Percentiles rank a stretch among this genome's conserved stretches.
These are phyloP conservation scores for Malania oleifera DNA, from an alignment of 164 flowering plant genomes.

Conservation along the genomic window DNA sequence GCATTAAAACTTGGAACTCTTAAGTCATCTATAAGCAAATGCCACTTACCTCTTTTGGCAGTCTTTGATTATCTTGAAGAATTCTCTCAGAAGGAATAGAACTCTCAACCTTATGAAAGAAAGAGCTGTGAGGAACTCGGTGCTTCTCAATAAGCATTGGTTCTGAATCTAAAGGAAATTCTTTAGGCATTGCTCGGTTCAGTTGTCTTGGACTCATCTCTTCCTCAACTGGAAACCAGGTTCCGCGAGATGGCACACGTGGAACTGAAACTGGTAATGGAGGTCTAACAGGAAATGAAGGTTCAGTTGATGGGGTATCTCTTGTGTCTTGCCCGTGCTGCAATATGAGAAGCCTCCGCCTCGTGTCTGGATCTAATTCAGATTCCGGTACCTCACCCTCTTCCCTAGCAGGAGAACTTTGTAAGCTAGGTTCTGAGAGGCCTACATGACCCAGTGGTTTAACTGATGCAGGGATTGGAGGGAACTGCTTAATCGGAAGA, in stretches of 20 bases:
- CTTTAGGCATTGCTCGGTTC: constrained; percentile 44
- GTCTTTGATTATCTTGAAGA: constrained; percentile 49
- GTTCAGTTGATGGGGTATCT: constrained; percentile 55
- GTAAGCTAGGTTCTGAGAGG: constrained; percentile 56
- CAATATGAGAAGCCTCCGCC: constrained; percentile 92
- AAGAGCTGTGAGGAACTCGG: constrained; percentile 44
- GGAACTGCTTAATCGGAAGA: constrained; percentile 37
- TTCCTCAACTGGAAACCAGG: constrained; percentile 68
- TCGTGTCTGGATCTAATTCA: constrained; percentile 96
- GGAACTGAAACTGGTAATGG: constrained; percentile 54
- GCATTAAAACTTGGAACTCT: background rate
- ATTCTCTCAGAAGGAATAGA: constrained; percentile 49
- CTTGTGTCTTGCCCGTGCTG: constrained; percentile 94
- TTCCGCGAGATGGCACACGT: constrained; percentile 43
- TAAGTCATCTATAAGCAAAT: background rate
- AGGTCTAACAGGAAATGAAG: constrained; percentile 64
- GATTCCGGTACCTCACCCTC: constrained; percentile 99
- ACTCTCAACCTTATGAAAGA: constrained; percentile 50
- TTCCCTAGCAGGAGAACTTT: constrained; percentile 90
- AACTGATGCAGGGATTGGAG: constrained; percentile 36
- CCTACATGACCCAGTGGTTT: constrained; percentile 43
- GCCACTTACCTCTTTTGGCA: constrained; percentile 62
- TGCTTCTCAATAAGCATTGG: constrained; percentile 49
- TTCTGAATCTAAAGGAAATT: constrained; percentile 53
- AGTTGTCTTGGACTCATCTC: constrained; percentile 60